These are phyloP conservation scores for Rhododendron mucronatum DNA, from an alignment of 148 eudicot species.

Conservation along the genomic window DNA sequence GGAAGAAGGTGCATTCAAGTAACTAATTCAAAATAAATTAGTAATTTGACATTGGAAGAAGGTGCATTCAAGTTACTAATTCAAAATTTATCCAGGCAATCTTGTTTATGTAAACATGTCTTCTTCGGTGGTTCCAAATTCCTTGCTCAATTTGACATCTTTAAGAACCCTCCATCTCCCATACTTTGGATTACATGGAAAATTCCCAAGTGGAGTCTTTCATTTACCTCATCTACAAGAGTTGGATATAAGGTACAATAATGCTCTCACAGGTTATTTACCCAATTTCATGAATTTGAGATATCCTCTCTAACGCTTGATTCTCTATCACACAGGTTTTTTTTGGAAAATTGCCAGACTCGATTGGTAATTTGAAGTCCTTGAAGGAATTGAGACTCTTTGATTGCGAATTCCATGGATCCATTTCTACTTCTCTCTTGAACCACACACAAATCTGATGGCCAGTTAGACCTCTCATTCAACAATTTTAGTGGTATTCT, in stretches of 20 bases:
- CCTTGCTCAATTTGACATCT: conserved; percentile 11
- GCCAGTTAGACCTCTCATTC: background rate
- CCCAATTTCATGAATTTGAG: too few relatives aligned
- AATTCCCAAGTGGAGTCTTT: background rate
- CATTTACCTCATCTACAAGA: background rate
- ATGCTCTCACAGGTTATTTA: too few relatives aligned
- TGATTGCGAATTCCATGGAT: background rate
- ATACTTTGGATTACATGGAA: background rate
- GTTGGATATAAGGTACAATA: too few relatives aligned
- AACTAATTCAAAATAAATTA: background rate
- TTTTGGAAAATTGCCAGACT: background rate
- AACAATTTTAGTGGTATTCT: too few relatives aligned
- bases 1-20: too few relatives aligned
- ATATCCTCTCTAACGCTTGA: background rate
- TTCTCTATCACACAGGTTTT: background rate
- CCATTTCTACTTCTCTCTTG: background rate
- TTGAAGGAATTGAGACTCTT: background rate
- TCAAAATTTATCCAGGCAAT: too few relatives aligned
- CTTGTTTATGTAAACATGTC: too few relatives aligned
- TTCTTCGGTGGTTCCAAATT: too few relatives aligned
- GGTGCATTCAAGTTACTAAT: too few relatives aligned
- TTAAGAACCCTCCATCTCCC: background rate
- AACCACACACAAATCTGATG: too few relatives aligned
- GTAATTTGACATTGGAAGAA: too few relatives aligned
- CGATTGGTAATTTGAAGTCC: background rate